phyloP scores from a whole-genome alignment of 1,139 yeast genomes.

The Kodamaea arcana region DNA sequence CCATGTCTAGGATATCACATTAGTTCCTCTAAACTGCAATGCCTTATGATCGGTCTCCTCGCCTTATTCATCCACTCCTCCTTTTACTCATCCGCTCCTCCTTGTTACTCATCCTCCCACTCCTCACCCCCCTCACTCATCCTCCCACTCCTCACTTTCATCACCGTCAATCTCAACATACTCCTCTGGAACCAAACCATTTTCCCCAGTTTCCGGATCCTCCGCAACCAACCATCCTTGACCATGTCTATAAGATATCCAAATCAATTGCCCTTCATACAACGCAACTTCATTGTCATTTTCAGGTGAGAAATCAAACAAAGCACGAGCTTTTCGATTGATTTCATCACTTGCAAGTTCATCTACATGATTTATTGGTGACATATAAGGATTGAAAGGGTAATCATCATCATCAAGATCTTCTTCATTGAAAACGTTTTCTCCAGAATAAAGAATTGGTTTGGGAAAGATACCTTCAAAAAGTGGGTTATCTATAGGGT shows the following conservation, averaged over 20 bases:
- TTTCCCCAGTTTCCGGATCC: slow-evolving; percentile 70
- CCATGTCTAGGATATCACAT: no score
- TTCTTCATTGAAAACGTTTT: slow-evolving; percentile 7
- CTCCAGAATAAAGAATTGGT: slow-evolving; percentile 15
- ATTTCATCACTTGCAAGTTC: slow-evolving; percentile 30
- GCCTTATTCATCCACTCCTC: no score
- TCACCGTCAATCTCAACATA: slow-evolving; percentile 61
- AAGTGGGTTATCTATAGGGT: slow-evolving; percentile 59
- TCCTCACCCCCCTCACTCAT: no score
- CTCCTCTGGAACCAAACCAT: slow-evolving; percentile 95
- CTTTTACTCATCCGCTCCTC: no score
- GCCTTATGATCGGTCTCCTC: no score
- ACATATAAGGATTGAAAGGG: slow-evolving; percentile 10
- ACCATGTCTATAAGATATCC: slow-evolving; percentile 89
- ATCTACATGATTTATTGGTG: slow-evolving; percentile 8
- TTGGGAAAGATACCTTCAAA: slow-evolving; percentile 48
- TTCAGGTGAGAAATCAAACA: slow-evolving; percentile 88
- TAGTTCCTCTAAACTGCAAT: no score
- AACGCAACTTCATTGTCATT: slow-evolving; percentile 87
- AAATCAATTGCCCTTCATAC: slow-evolving; percentile 75
- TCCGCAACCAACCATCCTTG: slow-evolving; percentile 98
- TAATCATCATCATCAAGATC: slow-evolving; percentile 16
- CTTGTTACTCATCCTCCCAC: no score
- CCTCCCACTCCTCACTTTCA: slow-evolving; percentile 20
- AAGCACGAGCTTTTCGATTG: slow-evolving; percentile 66